Percentiles rank a stretch among this genome's conserved stretches.
Conservation (phyloP, 306 rosid species). For the Corylus avellana region DNA sequence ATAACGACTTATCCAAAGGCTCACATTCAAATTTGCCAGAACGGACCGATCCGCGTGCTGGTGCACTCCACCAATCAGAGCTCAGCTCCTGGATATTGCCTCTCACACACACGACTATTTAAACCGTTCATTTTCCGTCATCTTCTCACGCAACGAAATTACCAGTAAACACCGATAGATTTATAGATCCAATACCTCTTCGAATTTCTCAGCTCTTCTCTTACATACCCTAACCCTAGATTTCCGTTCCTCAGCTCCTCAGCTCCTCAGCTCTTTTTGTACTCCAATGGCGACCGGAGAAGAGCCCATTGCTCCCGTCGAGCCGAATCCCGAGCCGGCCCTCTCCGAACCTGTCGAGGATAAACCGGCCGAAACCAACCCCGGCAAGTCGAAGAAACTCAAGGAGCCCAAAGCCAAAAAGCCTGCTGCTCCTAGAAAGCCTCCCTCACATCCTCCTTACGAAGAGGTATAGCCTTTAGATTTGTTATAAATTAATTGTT, state of each 20-base stretch:
- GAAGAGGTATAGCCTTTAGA: conserved; percentile 53
- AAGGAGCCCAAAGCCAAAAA: conserved; percentile 60
- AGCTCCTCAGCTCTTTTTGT: neutral
- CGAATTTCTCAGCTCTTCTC: neutral
- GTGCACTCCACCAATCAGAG: conserved; percentile 51
- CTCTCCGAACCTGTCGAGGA: conserved; percentile 45
- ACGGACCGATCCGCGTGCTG: conserved; percentile 57
- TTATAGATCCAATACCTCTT: conserved; percentile 19
- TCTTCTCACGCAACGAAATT: conserved; percentile 47
- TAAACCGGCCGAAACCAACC: conserved; percentile 22
- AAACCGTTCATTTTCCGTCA: conserved; percentile 48
- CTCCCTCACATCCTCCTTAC: conserved; percentile 67
- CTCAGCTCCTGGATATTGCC: conserved; percentile 37
- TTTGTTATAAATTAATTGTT: neutral
- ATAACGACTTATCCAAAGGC: conserved; percentile 51
- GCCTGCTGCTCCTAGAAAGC: conserved; percentile 41
- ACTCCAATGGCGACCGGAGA: conserved; percentile 57
- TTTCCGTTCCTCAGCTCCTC: neutral
- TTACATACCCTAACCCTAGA: conserved; percentile 5
- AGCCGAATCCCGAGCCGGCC: conserved; percentile 42
- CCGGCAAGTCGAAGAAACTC: conserved; percentile 44
- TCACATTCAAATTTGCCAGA: conserved; percentile 47
- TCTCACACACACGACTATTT: conserved; percentile 54
- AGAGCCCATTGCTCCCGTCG: conserved; percentile 43
- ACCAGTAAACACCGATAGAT: conserved; percentile 21